phyloP scores from a whole-genome alignment of 2,329 filamentous ascomycete species.

The Gnomoniopsis sp. region DNA sequence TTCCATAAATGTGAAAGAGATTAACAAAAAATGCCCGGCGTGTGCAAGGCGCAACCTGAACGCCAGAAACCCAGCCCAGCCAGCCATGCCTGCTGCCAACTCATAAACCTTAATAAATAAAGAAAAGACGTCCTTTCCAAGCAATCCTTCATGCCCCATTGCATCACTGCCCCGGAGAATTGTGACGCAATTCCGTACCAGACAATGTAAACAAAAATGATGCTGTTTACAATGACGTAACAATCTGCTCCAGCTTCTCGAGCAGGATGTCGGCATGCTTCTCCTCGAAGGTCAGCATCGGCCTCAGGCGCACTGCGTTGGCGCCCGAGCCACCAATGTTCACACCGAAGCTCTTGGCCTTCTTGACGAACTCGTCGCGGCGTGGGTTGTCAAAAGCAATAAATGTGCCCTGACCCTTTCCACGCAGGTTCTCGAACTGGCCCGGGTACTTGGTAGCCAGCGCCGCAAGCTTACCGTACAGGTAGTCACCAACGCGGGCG shows the following conservation, averaged over 20 bases:
- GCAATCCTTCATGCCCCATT: neutral
- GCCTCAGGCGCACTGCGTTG: conserved; percentile 72
- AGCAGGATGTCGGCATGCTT: conserved; percentile 84
- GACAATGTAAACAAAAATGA: neutral
- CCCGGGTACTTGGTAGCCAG: conserved; percentile 69
- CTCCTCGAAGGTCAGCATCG: conserved; percentile 92
- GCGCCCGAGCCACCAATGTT: conserved; percentile 84
- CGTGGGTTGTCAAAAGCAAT: conserved; percentile 85
- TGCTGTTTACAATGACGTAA: conserved; percentile 36
- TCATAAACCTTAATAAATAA: neutral
- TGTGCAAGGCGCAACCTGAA: conserved; percentile 7
- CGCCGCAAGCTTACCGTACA: conserved; percentile 66
- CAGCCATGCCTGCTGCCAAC: conserved; percentile 7
- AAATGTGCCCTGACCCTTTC: conserved; percentile 86
- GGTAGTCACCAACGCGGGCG: conserved; percentile 72
- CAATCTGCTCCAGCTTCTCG: conserved; percentile 73
- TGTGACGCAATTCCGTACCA: neutral
- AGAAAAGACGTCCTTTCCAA: neutral
- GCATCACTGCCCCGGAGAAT: neutral
- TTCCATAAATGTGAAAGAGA: neutral
- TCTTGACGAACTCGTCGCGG: conserved; percentile 74
- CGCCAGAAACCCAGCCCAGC: conserved; percentile 17
- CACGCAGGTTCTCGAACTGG: conserved; percentile 79
- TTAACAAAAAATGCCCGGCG: neutral
- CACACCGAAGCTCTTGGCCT: conserved; percentile 75